Base-by-base conservation (phyloP, 2,329 filamentous ascomycete genomes). In the Aspergillus brunneoviolaceus region DNA sequence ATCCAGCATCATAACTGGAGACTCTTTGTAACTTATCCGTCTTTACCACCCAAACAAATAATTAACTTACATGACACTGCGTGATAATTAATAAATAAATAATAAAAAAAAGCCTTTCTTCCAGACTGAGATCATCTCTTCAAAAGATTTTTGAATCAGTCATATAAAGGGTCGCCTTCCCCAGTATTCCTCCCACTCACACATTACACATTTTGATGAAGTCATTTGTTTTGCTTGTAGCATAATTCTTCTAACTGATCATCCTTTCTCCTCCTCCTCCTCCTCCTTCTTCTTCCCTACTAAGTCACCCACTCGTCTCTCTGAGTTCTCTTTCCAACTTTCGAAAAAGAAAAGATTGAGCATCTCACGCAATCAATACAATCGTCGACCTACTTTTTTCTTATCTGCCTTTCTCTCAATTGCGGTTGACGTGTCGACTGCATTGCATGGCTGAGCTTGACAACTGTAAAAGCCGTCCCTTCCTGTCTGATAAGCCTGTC, bases 371-470 rank as follows among this genome's bases (percentile, higher is more conserved):
- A 29, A 10, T 29, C 27, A 10, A 29, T 2, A 29, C 39, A 35
- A 35, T 35, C 5, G 33, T 35, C 33, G 1, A 35, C 33, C 23
- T 29, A 21, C 19, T 25, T 53, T 14, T 25, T 11, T 53, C n/a
- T 52, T 55, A 47, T 54, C 35, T 23, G 7, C 27, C 27, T 27
- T n/a, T 19, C 14, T 16, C 16, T 45, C n/a, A 45, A 45, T 45
- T 45, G 39, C 39, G 16, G 39, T 45, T 59, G 52, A 51, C 56
- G 51, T 61, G 55, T 61, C 52, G 35, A 19, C 39, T 45, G 39
- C 39, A 48, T 60, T 60, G 54, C 58, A 62, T 62, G 60, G 60
- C 54, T 58, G 50, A 21, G 51, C 51, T n/a, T 25, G 55, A 53
- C 29, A 58, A 45, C 31, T 42, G 21, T 39, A 45, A 45, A 29